Percentiles rank a stretch among this genome's conserved stretches.
Conservation (phyloP, 2,329 filamentous ascomycete genomes). For the Phaeosphaeriaceae sp. region DNA sequence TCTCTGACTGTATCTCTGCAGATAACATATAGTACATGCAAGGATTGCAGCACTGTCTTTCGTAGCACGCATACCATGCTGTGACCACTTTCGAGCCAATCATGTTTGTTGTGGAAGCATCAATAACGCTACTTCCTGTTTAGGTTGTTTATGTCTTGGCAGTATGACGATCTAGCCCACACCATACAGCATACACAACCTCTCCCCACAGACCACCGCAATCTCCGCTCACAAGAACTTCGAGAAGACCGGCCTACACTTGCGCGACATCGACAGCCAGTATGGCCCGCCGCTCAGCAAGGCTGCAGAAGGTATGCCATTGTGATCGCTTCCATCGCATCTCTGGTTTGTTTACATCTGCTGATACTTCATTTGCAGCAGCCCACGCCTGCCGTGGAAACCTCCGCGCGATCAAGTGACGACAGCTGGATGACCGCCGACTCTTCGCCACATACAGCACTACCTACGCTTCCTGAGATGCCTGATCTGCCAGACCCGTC, state of each 20-base stretch:
- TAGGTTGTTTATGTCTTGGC: neutral
- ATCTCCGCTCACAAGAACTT: constrained; percentile 23
- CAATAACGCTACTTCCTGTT: neutral
- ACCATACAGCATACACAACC: neutral
- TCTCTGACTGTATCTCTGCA: too few relatives aligned
- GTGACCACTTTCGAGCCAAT: neutral
- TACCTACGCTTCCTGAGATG: constrained; percentile 27
- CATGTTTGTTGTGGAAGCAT: neutral
- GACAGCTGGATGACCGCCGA: constrained; percentile 40
- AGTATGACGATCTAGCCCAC: neutral
- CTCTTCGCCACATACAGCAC: constrained; percentile 29
- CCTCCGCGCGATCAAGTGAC: constrained; percentile 17
- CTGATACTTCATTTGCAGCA: constrained; percentile 32
- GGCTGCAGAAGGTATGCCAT: constrained; percentile 44
- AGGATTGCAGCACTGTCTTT: too few relatives aligned
- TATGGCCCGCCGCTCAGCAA: constrained; percentile 48
- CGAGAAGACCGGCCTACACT: constrained; percentile 11
- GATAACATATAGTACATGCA: too few relatives aligned
- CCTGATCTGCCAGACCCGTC: constrained; percentile 27
- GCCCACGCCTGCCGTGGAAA: constrained; percentile 32
- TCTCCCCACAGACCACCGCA: constrained; percentile 35
- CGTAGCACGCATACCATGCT: neutral
- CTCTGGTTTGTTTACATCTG: constrained; percentile 37
- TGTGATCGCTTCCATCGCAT: constrained; percentile 2
- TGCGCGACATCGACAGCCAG: constrained; percentile 16